A percentile compares a stretch with the other conserved stretches of the same genome.
Conservation (phyloP, 1,284 basidiomycete genomes). For the Moesziomyces sp. region DNA sequence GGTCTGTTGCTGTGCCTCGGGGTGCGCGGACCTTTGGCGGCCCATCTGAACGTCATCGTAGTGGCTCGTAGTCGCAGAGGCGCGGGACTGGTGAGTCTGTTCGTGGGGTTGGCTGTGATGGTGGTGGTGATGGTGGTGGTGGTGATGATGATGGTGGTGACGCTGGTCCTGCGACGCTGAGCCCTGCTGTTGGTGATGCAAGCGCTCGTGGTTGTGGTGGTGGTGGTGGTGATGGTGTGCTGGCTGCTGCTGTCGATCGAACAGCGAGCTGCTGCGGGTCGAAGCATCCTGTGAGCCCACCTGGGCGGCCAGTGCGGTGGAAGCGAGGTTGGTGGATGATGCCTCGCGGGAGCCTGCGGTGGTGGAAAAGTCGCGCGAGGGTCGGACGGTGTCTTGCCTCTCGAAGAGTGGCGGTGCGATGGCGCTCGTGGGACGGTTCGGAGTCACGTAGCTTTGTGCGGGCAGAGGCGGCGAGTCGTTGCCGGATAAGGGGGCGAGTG, state of each 20-base stretch:
- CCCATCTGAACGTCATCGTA: slow-evolving; percentile 8
- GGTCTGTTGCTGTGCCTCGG: slow-evolving; percentile 11
- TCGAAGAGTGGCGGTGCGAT: slow-evolving; percentile 40
- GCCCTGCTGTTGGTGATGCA: slow-evolving; percentile 1
- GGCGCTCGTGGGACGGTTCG: slow-evolving; percentile 35
- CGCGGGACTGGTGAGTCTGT: slow-evolving; percentile 1
- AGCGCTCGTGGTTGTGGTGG: background rate
- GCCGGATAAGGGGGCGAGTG: slow-evolving; percentile 45
- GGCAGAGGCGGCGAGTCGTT: slow-evolving; percentile 14
- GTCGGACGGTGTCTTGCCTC: slow-evolving; percentile 45
- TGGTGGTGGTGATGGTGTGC: background rate
- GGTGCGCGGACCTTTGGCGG: slow-evolving; percentile 8
- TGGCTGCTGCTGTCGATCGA: slow-evolving; percentile 16
- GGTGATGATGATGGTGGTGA: slow-evolving; percentile 21
- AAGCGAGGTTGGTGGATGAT: slow-evolving; percentile 32
- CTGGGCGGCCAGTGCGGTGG: slow-evolving; percentile 38
- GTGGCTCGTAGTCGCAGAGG: slow-evolving; percentile 4
- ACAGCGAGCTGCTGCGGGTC: slow-evolving; percentile 6
- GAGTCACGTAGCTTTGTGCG: slow-evolving; percentile 25
- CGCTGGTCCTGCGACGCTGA: slow-evolving; percentile 19
- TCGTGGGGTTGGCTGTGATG: slow-evolving; percentile 15
- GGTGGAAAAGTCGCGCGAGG: slow-evolving; percentile 25
- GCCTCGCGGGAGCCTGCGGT: slow-evolving; percentile 29
- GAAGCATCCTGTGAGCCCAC: slow-evolving; percentile 19
- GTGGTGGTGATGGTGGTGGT: slow-evolving; percentile 32